Base-by-base conservation (phyloP, 2,329 filamentous ascomycete species). In the Alternaria rosae region DNA sequence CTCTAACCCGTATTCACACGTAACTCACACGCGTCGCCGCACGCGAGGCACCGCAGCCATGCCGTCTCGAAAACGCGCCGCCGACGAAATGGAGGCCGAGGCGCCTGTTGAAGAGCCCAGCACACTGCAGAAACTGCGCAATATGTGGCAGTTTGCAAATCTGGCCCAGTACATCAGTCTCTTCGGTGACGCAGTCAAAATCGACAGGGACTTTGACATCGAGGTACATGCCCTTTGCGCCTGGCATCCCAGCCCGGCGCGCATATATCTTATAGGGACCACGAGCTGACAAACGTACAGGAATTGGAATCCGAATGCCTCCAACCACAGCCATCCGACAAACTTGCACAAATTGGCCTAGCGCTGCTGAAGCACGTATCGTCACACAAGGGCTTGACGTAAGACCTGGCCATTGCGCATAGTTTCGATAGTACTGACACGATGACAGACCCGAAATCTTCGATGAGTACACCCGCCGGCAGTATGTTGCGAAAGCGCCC, bases 111-210 rank as follows among this genome's bases (percentile, higher is more conserved):
- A 80, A 78, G 78, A 79, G 58, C 76, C 78, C 59, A 77, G 70
- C 61, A 74, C 70, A 71, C 83, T 96, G 26, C 82, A 88, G 61
- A 89, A 85, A 68, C 86, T 98, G 69, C 89, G 94, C 66, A 95
- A 92, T 77, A 93, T 92, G 86, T 98, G 94, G 94, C 92, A 97
- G 79, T 97, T 98, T 80, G 92, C 94, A 64, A 94, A 93, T 74
- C 83, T 98, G 8, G 93, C 91, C 82, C 94, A 99, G 81, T 99
- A 93, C 86, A 92, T 98, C 64, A 92, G 90, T 78, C 88, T 94
- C 42, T 99, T 99, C 79, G 94, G 94, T 64, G 89, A 91, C 73
- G 89, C 89, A 44, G 89, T 97, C 78, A 97, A 97, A 82, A 92
- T 98, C 68, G 91, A 95, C 71, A 91, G 96, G 65, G 89, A 91